A percentile compares a stretch with the other conserved stretches of the same genome.
Evolutionary conservation across 129 eudicot species (phyloP).

Genomic region (Centaurea solstitialis): DNA sequence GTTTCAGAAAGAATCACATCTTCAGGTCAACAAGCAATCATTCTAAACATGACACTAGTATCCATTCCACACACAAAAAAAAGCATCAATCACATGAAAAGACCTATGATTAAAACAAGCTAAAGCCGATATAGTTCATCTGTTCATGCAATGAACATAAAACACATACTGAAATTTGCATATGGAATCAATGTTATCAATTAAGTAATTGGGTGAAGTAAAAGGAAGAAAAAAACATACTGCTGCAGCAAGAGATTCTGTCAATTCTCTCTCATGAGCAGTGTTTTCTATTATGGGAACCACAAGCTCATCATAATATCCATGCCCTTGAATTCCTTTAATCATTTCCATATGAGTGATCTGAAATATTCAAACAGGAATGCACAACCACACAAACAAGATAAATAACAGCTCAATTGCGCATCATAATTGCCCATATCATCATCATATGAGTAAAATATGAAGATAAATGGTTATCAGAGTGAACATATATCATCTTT

Average conservation of each 20-base stretch:
- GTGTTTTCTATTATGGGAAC: conserved; percentile 95
- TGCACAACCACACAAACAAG: no score
- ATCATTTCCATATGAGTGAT: conserved; percentile 99
- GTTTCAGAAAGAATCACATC: neutral
- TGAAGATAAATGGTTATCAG: neutral
- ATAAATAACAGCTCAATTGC: neutral
- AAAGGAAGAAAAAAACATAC: conserved; percentile 46
- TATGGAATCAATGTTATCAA: no score
- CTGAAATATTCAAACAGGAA: conserved; percentile 47
- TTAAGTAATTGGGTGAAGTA: neutral
- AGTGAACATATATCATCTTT: neutral
- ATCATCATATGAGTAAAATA: neutral
- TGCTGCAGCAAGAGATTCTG: conserved; percentile 91
- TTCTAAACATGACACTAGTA: neutral
- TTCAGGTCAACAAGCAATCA: neutral
- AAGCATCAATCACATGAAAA: neutral
- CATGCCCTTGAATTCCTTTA: conserved; percentile 99
- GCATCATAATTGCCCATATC: conserved; percentile 6
- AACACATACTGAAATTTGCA: neutral
- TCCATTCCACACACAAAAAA: neutral
- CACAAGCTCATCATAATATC: conserved; percentile 92
- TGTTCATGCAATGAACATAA: conserved; percentile 3
- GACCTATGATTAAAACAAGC: neutral
- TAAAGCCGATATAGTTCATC: neutral
- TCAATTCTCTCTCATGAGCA: conserved; percentile 94